Evolutionary conservation across 2,329 filamentous ascomycete genomes (phyloP), one percentile per base, ranked within the genome.

Genomic region (Fusarium sororula): DNA sequence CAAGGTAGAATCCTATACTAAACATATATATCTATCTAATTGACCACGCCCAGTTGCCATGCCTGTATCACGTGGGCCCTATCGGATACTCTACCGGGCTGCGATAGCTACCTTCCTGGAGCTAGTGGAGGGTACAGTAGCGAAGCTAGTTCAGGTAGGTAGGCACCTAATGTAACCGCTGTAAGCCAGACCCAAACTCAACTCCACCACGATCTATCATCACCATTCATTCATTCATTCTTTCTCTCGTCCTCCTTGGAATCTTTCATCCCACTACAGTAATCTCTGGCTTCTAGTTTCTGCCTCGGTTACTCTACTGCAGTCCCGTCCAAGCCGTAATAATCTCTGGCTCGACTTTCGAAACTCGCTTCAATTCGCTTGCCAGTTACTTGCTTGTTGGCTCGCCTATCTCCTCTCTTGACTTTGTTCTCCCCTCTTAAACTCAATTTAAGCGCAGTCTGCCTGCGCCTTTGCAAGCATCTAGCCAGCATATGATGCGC

Each of bases 401-500:
- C 48, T 68, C 56, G 61, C 66, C 67, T 63, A 53, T 68, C 63
- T 62, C 41, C 50, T 69, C 38, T 68, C 56, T 50, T 67, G 55
- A 35, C 53, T 22, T 17, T 59, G 57, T 48, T 26, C 32, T 62
- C 63, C 56, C 58, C 61, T 58, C 61, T n/a, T 44, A 39, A 37
- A 63, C 60, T 50, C 54, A 47, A 58, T 55, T 50, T 30, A 58
- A 66, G 65, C 64, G 41, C 47, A 42, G 35, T 44, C 54, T 32
- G n/a, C 37, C 69, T 53, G 68, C 63, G 55, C 42, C 51, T 41
- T 48, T 58, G 30, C 41, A 47, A 57, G 28, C 44, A 15, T 37
- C 12, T 9, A 42, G 39, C 28, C 63, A 32, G 24, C 72, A 71
- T 78, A 81, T 78, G 55, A 80, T 81, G 80, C 78, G 66, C 70